Evolutionary conservation across 805 yeast species (phyloP).

Genomic region (Phaffomyces thermotolerans): DNA sequence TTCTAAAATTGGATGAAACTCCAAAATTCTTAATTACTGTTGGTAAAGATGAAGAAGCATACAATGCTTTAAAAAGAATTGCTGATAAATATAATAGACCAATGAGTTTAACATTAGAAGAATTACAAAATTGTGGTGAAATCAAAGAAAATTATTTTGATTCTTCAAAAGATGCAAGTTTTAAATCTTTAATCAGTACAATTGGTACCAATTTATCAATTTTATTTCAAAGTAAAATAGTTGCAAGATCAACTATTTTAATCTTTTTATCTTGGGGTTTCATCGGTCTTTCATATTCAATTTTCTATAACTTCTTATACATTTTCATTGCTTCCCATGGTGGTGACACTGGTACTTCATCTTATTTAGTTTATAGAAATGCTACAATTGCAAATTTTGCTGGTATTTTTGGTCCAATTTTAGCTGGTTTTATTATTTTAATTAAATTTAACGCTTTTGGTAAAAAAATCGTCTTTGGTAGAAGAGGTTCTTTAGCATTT

Average conservation of each 20-base stretch:
- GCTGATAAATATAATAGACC: slow-evolving; percentile 39
- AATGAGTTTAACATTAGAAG: slow-evolving; percentile 38
- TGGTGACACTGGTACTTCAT: slow-evolving; percentile 36
- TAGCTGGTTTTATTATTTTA: slow-evolving; percentile 33
- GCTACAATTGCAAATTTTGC: slow-evolving; percentile 37
- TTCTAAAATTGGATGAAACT: slow-evolving; percentile 40
- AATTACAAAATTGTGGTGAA: slow-evolving; percentile 38
- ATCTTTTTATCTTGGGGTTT: slow-evolving; percentile 46
- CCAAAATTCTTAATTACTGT: slow-evolving; percentile 45
- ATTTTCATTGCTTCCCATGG: slow-evolving; percentile 44
- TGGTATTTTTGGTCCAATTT: slow-evolving; percentile 44
- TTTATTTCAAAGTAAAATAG: slow-evolving; percentile 36
- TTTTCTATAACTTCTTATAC: slow-evolving; percentile 46
- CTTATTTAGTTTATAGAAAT: slow-evolving; percentile 39
- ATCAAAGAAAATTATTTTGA: slow-evolving; percentile 24
- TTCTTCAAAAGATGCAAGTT: slow-evolving; percentile 11
- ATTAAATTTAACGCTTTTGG: slow-evolving; percentile 11
- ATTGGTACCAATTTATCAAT: slow-evolving; percentile 33
- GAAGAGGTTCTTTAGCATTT: slow-evolving; percentile 48
- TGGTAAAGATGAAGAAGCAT: slow-evolving; percentile 43
- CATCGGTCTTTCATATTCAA: slow-evolving; percentile 47
- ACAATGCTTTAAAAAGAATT: slow-evolving; percentile 35
- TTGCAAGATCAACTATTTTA: slow-evolving; percentile 36
- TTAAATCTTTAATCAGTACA: slow-evolving; percentile 12
- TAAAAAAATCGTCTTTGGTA: slow-evolving; percentile 30